Evolutionary conservation across 257 asterid genomes (phyloP), one percentile per base, ranked within the genome.

Genomic region (Gentiana macrophylla): DNA sequence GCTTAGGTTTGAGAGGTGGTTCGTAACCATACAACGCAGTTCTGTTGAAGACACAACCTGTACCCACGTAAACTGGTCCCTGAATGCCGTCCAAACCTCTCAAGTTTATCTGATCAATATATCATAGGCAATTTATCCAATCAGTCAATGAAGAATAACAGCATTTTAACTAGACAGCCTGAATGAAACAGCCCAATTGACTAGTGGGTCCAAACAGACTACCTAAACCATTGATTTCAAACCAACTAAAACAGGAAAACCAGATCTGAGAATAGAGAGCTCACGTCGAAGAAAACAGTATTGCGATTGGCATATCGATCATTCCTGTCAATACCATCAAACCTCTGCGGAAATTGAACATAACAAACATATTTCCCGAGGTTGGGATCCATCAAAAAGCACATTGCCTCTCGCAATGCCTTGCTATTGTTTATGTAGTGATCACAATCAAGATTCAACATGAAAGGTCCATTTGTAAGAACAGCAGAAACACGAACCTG

Each of bases 401-500:
- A 90, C 98, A 90, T 90, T 53, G 96, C 79, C 75, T 90, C 98
- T 38, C 98, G 81, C 80, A 90, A 63, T 45, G 98, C 98, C 88
- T 90, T 90, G 84, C 96, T 90, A 78, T 90, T 90, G 77, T 90
- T 90, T 51, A 90, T 82, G 80, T 90, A 90, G 61, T 90, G 98
- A 84, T 90, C 98, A 79, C 98, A 90, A 68, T 90, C 98, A 67
- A 90, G 96, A 86, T 90, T 90, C 82, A 89, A 74, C 86, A 90
- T 51, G 86, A 90, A 90, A 62, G 98, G 98, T 51, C 96, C 98
- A 69, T 90, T 90, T 36, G 98, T 86, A 64, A 86, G 96, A 76
- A 90, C 98, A 3, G 98, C 98, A 10, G 98, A 90, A 49, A 90
- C 98, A 11, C 98, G 95, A 69, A 90, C 98, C 98, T 90, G 81